Evolutionary conservation across 2,329 filamentous ascomycete genomes (phyloP), one percentile per base, ranked within the genome.

Genomic region (Microcera coccophila): DNA sequence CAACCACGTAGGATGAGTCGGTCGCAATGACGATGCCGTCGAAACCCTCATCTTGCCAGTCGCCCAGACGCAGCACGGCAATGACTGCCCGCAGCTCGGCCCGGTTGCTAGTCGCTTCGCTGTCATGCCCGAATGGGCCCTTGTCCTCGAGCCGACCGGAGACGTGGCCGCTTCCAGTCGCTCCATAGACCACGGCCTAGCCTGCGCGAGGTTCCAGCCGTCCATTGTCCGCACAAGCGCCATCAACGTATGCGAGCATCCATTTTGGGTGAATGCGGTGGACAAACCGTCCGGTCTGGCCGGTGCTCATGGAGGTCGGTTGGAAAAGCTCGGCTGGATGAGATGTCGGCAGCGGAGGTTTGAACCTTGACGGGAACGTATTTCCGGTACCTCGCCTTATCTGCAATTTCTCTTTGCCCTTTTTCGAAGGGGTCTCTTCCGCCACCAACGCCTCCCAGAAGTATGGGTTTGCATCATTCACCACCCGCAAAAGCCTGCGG

Each of bases 201-300:
- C 69, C 70, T 3, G 64, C 71, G 42, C 44, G 52, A 0, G 68
- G 53, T 17, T 67, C 54, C 2, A 22, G 16, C 29, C 60, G 45
- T 12, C 70, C 71, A 42, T 75, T 74, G 22, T 66, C 52, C 1
- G 65, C 41, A 44, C 73, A 77, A 0, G 70, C 64, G 3, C 73
- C 72, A 44, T 73, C 69, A 1, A 66, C 67, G 47, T 64, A 72
- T 29, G 73, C 60, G 16, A 77, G 64, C n/a, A 64, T 14, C 8
- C 28, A 15, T 15, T 24, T 21, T 14, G 11, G 26, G 8, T 53
- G 24, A 10, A 42, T 17, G 11, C 24, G 38, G 20, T 19, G 10
- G n/a, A 58, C 15, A n/a, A 50, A 56, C 2, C 46, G n/a, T n/a
- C n/a, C n/a, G n/a, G n/a, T n/a, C n/a, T n/a, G n/a, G n/a, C n/a